phyloP scores from a whole-genome alignment of 768 basidiomycete genomes.

The Tephrocybe rancida region DNA sequence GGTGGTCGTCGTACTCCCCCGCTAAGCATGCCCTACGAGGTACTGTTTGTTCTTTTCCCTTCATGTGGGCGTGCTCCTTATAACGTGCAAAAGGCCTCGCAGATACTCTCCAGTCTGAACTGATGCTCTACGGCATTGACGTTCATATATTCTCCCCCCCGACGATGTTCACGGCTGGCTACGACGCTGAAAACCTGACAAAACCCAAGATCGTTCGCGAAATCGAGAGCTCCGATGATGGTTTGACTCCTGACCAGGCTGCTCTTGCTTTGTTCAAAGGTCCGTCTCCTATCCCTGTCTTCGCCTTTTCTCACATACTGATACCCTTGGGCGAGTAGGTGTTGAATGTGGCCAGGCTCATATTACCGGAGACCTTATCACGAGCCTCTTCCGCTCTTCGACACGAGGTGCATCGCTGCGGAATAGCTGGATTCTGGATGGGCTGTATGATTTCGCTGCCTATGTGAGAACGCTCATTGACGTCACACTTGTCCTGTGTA shows the following conservation, averaged over 20 bases:
- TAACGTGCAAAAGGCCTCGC: slow-evolving; percentile 61
- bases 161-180: slow-evolving; percentile 81
- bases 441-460: slow-evolving; percentile 43
- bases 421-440: slow-evolving; percentile 64
- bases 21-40: slow-evolving; percentile 87
- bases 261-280: slow-evolving; percentile 64
- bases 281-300: slow-evolving; percentile 19
- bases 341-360: slow-evolving; percentile 71
- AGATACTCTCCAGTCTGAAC: slow-evolving; percentile 80
- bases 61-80: background rate
- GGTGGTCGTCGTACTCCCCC: slow-evolving; percentile 80
- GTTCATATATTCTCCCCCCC: slow-evolving; percentile 84
- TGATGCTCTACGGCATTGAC: slow-evolving; percentile 74
- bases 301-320: background rate
- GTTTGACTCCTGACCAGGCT: slow-evolving; percentile 62
- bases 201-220: slow-evolving; percentile 78
- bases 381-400: slow-evolving; percentile 65
- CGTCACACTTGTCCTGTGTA: slow-evolving; percentile 11
- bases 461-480: slow-evolving; percentile 36
- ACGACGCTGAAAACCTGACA: slow-evolving; percentile 68
- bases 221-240: slow-evolving; percentile 76
- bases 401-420: slow-evolving; percentile 66
- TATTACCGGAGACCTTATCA: slow-evolving; percentile 73
- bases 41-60: slow-evolving; percentile 24
- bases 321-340: slow-evolving; percentile 52